Evolutionary conservation across 2,329 filamentous ascomycete species (phyloP).

Genomic region (Paracoccidioides brasiliensis): DNA sequence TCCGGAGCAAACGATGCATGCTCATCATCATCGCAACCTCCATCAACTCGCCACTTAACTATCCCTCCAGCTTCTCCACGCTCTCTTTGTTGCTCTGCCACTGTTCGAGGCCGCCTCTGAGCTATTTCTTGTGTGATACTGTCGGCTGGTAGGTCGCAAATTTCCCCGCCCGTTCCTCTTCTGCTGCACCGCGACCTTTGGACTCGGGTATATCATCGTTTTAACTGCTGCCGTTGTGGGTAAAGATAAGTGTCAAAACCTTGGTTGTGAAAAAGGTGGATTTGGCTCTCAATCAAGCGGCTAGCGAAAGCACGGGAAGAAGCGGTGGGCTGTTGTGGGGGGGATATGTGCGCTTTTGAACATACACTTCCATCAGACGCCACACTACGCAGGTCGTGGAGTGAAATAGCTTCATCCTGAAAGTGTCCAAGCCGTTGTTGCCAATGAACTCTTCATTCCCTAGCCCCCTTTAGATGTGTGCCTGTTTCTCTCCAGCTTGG

Average conservation of each 20-base stretch:
- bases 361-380: background rate
- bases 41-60: background rate
- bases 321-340: no score
- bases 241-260: background rate
- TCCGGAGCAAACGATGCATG: background rate
- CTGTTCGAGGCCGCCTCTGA: background rate
- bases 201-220: background rate
- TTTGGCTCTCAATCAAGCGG: background rate
- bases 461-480: background rate
- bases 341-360: background rate
- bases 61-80: background rate
- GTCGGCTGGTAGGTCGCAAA: background rate
- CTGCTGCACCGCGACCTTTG: background rate
- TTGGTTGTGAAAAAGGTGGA: no score
- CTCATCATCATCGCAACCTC: background rate
- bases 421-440: background rate
- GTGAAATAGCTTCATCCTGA: background rate
- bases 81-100: background rate
- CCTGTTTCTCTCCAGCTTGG: background rate
- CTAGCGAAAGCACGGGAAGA: no score
- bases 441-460: background rate
- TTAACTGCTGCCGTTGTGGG: background rate
- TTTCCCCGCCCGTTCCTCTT: background rate
- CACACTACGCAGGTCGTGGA: background rate
- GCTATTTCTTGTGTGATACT: background rate